These are phyloP conservation scores for Cryptococcus neoformans DNA, from an alignment of 1,284 basidiomycete genomes.

Conservation along the genomic window DNA sequence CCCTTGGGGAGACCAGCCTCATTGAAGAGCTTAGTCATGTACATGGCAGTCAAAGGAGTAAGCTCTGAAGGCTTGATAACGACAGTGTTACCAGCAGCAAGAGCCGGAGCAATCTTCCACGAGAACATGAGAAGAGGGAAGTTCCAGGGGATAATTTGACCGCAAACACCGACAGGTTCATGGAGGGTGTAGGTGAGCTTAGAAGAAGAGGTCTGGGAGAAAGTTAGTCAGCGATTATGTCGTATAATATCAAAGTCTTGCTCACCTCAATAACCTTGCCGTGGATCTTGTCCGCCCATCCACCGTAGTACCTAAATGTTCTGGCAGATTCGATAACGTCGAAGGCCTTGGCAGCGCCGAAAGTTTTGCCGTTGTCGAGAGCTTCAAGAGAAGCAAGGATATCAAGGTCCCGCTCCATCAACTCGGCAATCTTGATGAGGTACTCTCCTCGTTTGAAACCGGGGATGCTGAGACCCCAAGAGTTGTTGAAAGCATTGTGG, in stretches of 20 bases:
- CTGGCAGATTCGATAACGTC: conserved; percentile 80
- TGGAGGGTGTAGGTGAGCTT: conserved; percentile 84
- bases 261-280: conserved; percentile 52
- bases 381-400: conserved; percentile 74
- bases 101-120: conserved; percentile 87
- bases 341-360: conserved; percentile 66
- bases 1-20: conserved; percentile 76
- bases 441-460: conserved; percentile 64
- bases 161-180: conserved; percentile 91
- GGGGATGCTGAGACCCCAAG: conserved; percentile 63
- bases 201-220: conserved; percentile 51
- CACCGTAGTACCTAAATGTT: conserved; percentile 74
- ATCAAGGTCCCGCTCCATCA: conserved; percentile 68
- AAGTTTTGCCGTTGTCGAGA: conserved; percentile 73
- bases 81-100: conserved; percentile 59
- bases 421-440: conserved; percentile 63
- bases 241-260: conserved; percentile 22
- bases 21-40: conserved; percentile 51
- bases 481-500: conserved; percentile 67
- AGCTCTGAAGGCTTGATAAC: conserved; percentile 74
- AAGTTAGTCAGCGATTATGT: not conserved
- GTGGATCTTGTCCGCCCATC: conserved; percentile 63
- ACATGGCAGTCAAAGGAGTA: conserved; percentile 80
- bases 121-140: conserved; percentile 90
- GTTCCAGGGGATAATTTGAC: conserved; percentile 89